Base-by-base conservation (phyloP, 1,284 basidiomycete species). In the Pseudozyma hubeiensis region DNA sequence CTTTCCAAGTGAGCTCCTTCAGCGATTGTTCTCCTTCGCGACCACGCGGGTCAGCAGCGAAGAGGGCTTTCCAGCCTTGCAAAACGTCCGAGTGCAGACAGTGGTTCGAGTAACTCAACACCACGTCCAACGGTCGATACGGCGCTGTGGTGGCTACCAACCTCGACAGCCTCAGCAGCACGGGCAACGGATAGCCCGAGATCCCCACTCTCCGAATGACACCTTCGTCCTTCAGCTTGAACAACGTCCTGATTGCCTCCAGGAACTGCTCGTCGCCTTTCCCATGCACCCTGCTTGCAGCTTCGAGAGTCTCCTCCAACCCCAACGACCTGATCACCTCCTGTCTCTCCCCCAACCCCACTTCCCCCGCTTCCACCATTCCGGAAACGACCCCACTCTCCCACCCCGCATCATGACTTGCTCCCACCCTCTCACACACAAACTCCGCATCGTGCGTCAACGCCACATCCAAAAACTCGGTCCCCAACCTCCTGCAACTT, bases 401-500 rank as follows among this genome's bases (percentile, higher is more conserved):
- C 72, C 72, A 75, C 0, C 72, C 72, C 4, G 43, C 56, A 40
- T 67, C 51, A 34, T 75, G 67, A 56, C 72, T 75, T 0, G 89
- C 88, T 29, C 87, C 84, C 48, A 90, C 87, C 49, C 86, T 83
- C 1, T 90, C 88, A 29, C 89, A 88, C 11, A 97, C 89, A 80
- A 92, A 97, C 86, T 99, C 96, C 63, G 92, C 88, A 84, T 98
- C 96, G 83, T 99, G 96, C 39, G 97, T 87, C 79, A 94, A 84
- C 81, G 78, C 71, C 1, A 68, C 75, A 57, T 84, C 84, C 50
- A 82, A 46, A 45, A 80, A 82, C 5, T 87, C 85, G 8, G 93
- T 96, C 52, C 91, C 88, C 59, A 98, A 84, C 24, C 94, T 88
- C 61, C 87, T 86, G 40, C 96, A 86, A 80, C 91, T 93, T 64